A percentile compares a stretch with the other conserved stretches of the same genome.
Conservation (phyloP, 2,329 filamentous ascomycete genomes). For the Esteya vermicola region DNA sequence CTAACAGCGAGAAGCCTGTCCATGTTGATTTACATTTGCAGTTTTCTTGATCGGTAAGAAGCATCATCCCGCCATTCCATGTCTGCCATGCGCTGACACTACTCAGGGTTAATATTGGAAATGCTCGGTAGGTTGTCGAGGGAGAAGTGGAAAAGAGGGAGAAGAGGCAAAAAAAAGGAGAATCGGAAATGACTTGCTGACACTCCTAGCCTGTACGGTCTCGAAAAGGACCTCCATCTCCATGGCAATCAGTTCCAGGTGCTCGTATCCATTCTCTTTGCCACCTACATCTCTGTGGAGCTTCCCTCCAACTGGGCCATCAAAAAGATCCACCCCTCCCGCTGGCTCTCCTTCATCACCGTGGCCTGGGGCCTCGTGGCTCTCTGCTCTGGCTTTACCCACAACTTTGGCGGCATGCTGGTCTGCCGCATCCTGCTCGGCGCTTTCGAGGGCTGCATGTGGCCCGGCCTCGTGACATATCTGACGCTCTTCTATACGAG, state of each 20-base stretch:
- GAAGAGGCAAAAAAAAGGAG: too few relatives aligned
- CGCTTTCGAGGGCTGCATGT: slow-evolving; percentile 53
- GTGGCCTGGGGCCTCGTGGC: slow-evolving; percentile 53
- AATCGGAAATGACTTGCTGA: too few relatives aligned
- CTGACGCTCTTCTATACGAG: slow-evolving; percentile 67
- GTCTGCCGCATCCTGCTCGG: slow-evolving; percentile 56
- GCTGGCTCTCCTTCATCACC: slow-evolving; percentile 52
- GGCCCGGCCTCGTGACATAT: slow-evolving; percentile 54
- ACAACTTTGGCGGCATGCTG: slow-evolving; percentile 49
- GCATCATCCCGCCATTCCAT: too few relatives aligned
- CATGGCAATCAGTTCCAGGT: slow-evolving; percentile 54
- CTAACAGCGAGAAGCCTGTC: slow-evolving; percentile 48
- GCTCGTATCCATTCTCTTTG: slow-evolving; percentile 51
- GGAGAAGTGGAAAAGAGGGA: too few relatives aligned
- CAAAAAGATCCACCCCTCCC: slow-evolving; percentile 46
- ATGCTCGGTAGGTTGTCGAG: too few relatives aligned
- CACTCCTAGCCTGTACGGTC: slow-evolving; percentile 45
- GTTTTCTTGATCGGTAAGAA: slow-evolving; percentile 55
- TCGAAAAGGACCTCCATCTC: slow-evolving; percentile 49
- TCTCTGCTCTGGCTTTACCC: slow-evolving; percentile 53
- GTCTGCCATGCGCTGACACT: too few relatives aligned
- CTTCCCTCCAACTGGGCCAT: slow-evolving; percentile 51
- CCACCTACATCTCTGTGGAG: slow-evolving; percentile 48
- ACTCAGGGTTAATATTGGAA: slow-evolving; percentile 55
- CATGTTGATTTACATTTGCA: slow-evolving; percentile 59